A percentile compares a stretch with the other conserved stretches of the same genome.
Conservation (phyloP, 305 asterid species). For the Solanum hybrid region DNA sequence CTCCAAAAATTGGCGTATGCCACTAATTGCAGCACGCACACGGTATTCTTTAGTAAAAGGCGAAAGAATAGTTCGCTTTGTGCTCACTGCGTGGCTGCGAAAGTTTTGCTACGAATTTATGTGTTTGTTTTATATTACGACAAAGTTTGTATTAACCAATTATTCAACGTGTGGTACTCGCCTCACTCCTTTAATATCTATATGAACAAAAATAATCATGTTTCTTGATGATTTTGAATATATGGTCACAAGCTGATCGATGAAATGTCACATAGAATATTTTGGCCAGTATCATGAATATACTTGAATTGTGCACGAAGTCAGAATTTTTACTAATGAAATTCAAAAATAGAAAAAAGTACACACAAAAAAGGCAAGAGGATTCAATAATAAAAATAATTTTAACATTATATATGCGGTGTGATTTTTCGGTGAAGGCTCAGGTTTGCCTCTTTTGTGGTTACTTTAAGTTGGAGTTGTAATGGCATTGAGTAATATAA, state of each 20-base stretch:
- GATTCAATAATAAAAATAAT: too few species aligned
- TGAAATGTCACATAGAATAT: not conserved
- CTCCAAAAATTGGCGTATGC: not conserved
- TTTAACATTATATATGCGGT: not conserved
- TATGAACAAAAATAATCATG: not conserved
- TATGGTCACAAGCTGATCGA: not conserved
- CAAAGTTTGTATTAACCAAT: not conserved
- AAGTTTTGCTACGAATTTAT: not conserved
- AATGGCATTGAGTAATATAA: not conserved
- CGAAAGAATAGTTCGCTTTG: slow-evolving; percentile 69
- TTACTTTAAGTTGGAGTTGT: not conserved
- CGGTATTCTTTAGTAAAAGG: slow-evolving; percentile 75
- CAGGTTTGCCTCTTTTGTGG: not conserved
- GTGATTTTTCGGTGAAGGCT: not conserved
- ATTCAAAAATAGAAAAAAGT: not conserved
- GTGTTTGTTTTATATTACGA: too few species aligned
- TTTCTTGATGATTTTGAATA: not conserved
- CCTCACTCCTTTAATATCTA: not conserved
- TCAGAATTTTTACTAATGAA: too few species aligned
- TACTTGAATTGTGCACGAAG: not conserved
- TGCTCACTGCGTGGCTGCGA: slow-evolving; percentile 28
- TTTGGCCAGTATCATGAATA: not conserved
- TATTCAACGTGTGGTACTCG: not conserved
- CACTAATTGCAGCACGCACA: slow-evolving; percentile 9
- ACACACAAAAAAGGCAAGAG: not conserved